Evolutionary conservation across 2,329 filamentous ascomycete species (phyloP).

Genomic region (Peltaster fructicola): DNA sequence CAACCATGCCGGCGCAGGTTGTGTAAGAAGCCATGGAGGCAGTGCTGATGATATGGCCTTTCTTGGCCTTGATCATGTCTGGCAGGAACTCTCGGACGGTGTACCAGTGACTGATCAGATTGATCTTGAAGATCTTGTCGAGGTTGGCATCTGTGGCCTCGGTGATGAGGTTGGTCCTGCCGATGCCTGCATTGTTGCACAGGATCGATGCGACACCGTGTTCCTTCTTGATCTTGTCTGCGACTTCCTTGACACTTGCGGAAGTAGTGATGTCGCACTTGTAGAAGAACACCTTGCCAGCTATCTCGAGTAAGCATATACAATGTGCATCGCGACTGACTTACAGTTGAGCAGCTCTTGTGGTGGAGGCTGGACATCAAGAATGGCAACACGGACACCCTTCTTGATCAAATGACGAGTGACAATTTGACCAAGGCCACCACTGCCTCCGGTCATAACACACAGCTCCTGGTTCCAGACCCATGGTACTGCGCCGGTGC

Average conservation of each 20-base stretch:
- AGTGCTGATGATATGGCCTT: slow-evolving; percentile 40
- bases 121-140: slow-evolving; percentile 33
- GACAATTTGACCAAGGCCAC: slow-evolving; percentile 22
- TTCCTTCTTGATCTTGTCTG: slow-evolving; percentile 21
- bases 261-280: slow-evolving; percentile 32
- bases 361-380: slow-evolving; percentile 21
- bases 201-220: slow-evolving; percentile 29
- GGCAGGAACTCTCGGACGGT: slow-evolving; percentile 36
- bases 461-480: slow-evolving; percentile 21
- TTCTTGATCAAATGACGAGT: slow-evolving; percentile 18
- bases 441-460: slow-evolving; percentile 18
- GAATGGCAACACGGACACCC: slow-evolving; percentile 21
- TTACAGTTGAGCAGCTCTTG: slow-evolving; percentile 15
- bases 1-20: slow-evolving; percentile 24
- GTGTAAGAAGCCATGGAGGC: slow-evolving; percentile 36
- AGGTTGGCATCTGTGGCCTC: slow-evolving; percentile 27
- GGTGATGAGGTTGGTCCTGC: slow-evolving; percentile 29
- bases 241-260: slow-evolving; percentile 27
- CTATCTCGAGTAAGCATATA: slow-evolving; percentile 14
- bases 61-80: slow-evolving; percentile 31
- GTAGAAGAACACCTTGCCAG: slow-evolving; percentile 21
- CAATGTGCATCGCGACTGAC: too few relatives aligned
- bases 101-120: slow-evolving; percentile 33
- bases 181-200: slow-evolving; percentile 35
- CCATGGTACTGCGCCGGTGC: slow-evolving; percentile 19